A percentile compares a stretch with the other conserved stretches of the same genome.
Conservation (phyloP, 352 stramenopile genomes). For the Pythium sp. region DNA sequence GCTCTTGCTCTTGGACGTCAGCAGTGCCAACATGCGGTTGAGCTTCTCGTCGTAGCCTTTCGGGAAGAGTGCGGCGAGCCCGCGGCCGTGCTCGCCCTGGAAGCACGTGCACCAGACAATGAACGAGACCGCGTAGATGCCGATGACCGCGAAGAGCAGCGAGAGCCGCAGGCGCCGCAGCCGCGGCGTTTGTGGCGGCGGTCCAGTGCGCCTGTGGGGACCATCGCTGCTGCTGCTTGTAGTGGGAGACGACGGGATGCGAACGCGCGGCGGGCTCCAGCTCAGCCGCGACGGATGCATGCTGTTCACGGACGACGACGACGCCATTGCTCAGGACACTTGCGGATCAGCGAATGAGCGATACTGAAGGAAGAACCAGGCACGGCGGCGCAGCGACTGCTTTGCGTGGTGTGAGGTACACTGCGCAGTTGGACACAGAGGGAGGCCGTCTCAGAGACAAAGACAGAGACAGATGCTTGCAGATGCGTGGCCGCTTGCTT, state of each 20-base stretch:
- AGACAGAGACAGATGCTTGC: not conserved
- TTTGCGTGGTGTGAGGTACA: not conserved
- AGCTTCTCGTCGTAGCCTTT: conserved; percentile 18
- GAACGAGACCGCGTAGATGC: conserved; percentile 18
- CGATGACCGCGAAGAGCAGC: conserved; percentile 18
- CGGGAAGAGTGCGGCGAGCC: conserved; percentile 8
- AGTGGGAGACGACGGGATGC: not conserved
- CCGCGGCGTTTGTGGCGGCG: conserved; percentile 5
- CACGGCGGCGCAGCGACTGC: not conserved
- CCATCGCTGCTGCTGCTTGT: not conserved
- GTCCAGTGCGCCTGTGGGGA: conserved; percentile 9
- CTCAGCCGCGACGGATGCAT: conserved; percentile 8
- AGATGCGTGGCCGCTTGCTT: not conserved
- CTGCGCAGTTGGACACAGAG: too few relatives aligned
- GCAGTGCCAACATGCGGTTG: conserved; percentile 20
- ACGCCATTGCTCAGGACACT: not conserved
- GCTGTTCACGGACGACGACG: not conserved
- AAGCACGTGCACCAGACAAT: conserved; percentile 20
- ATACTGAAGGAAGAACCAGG: not conserved
- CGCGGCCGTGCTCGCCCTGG: conserved; percentile 6
- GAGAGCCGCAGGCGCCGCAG: conserved; percentile 8
- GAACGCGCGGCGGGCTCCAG: conserved; percentile 1
- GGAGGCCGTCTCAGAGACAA: not conserved
- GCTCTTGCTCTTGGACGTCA: not conserved
- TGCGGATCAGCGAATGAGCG: not conserved